Evolutionary conservation across 2,329 filamentous ascomycete species (phyloP), one percentile per base, ranked within the genome.

Genomic region (Alternaria solani): DNA sequence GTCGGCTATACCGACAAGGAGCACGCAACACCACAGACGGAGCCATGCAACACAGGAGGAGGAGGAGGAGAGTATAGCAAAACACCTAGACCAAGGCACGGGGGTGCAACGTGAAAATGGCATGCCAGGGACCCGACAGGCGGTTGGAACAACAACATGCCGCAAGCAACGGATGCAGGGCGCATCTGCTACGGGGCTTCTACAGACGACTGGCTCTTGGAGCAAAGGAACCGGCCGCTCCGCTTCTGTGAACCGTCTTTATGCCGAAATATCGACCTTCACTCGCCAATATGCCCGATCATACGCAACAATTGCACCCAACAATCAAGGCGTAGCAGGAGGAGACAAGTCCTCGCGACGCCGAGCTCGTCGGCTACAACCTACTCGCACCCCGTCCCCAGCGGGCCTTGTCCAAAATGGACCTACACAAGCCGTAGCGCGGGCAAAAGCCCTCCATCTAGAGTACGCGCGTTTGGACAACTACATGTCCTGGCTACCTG

Each of bases 221-320:
- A 42, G 20, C 26, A 54, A 38, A 18, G 28, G 56, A 25, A 12
- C 20, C 4, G 25, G 48, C 44, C 30, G 32, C n/a, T 20, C 28
- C 7, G 12, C 12, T 28, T 55, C 57, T 28, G 39, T 67, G 25
- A 55, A 59, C 28, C 51, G 47, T n/a, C 66, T 71, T 25, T 73
- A 73, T 58, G 62, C 63, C 34, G 71, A 75, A 12, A 75, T 76
- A 9, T 72, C 57, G 11, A 48, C 61, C 18, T 70, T 70, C 43
- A 58, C 62, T 7, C 62, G 56, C 46, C 66, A 58, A 18, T 55
- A 61, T 36, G 58, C 56, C 52, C 48, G 67, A 46, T 48, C 34
- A 20, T 68, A 64, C 48, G 46, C 59, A 23, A 62, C 63, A 30
- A 43, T 36, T 25, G 25, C 36, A 8, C 30, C 48, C 51, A 14